phyloP scores from a whole-genome alignment of 2,329 filamentous ascomycete genomes.

The Bimuria novae-zelandiae region DNA sequence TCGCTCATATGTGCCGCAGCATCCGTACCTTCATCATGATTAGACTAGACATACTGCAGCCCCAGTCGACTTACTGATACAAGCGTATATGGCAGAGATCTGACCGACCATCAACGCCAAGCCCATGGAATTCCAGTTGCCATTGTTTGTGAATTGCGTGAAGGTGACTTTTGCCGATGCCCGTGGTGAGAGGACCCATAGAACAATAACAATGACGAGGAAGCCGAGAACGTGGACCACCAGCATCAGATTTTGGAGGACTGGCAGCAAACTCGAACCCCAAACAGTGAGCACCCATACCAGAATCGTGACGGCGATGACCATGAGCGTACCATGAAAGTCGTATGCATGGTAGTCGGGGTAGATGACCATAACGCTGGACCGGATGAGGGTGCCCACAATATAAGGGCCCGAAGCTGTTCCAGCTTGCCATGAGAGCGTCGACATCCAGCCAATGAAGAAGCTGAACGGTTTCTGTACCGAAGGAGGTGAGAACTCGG shows the following conservation, averaged over 20 bases:
- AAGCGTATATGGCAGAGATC: conserved; percentile 43
- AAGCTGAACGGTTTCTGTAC: conserved; percentile 35
- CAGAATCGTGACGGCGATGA: conserved; percentile 52
- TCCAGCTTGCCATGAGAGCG: not conserved
- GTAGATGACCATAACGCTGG: conserved; percentile 49
- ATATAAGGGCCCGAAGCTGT: conserved; percentile 54
- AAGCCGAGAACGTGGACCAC: conserved; percentile 52
- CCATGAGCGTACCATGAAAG: conserved; percentile 57
- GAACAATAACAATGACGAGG: conserved; percentile 48
- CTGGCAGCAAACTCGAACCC: conserved; percentile 35
- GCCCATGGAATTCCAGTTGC: conserved; percentile 47
- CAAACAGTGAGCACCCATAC: conserved; percentile 51
- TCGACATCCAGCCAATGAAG: conserved; percentile 16
- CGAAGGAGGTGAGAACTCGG: conserved; percentile 37
- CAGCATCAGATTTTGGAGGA: conserved; percentile 44
- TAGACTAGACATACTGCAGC: not conserved
- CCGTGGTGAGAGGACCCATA: conserved; percentile 42
- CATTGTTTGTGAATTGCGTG: conserved; percentile 43
- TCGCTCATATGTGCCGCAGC: conserved; percentile 50
- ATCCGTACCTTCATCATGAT: conserved; percentile 26
- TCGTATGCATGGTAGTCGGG: conserved; percentile 48
- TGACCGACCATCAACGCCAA: conserved; percentile 49
- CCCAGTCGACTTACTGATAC: not conserved
- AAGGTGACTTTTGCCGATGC: conserved; percentile 37
- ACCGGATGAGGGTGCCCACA: conserved; percentile 55